Conservation (phyloP, 306 rosid species). For the Spatholobus suberectus region DNA sequence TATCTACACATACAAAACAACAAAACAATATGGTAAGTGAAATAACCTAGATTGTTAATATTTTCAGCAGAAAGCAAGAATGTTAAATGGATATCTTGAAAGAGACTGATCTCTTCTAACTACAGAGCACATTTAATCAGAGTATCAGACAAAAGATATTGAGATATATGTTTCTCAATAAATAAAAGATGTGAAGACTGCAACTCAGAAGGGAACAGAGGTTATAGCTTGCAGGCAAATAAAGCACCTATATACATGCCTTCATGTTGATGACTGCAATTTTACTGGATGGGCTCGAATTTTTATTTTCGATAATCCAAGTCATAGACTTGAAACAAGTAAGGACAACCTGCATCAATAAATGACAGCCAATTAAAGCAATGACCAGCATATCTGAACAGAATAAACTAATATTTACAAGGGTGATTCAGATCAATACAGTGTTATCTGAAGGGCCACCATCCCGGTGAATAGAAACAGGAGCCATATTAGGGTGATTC, state of each 20-base stretch:
- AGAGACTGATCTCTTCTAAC: conserved; percentile 9
- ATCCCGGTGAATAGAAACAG: conserved; percentile 64
- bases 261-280: conserved; percentile 75
- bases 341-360: conserved; percentile 67
- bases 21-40: conserved; percentile 27
- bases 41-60: conserved; percentile 22
- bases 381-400: conserved; percentile 4
- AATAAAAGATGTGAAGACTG: conserved; percentile 11
- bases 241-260: conserved; percentile 50
- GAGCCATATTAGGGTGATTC: conserved; percentile 58
- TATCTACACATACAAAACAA: conserved; percentile 12
- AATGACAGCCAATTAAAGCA: conserved; percentile 7
- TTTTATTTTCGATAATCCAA: conserved; percentile 76
- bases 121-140: conserved; percentile 6
- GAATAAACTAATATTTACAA: conserved; percentile 4
- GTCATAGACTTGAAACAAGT: conserved; percentile 81
- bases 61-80: conserved; percentile 20
- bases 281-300: conserved; percentile 57
- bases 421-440: conserved; percentile 53
- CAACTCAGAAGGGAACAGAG: conserved; percentile 7
- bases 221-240: not conserved
- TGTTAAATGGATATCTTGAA: conserved; percentile 8
- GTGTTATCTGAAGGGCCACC: conserved; percentile 58
- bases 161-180: conserved; percentile 31
- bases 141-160: not conserved